These are phyloP conservation scores for Hemileccinum rubropunctum DNA, from an alignment of 768 basidiomycete species.

Conservation along the genomic window DNA sequence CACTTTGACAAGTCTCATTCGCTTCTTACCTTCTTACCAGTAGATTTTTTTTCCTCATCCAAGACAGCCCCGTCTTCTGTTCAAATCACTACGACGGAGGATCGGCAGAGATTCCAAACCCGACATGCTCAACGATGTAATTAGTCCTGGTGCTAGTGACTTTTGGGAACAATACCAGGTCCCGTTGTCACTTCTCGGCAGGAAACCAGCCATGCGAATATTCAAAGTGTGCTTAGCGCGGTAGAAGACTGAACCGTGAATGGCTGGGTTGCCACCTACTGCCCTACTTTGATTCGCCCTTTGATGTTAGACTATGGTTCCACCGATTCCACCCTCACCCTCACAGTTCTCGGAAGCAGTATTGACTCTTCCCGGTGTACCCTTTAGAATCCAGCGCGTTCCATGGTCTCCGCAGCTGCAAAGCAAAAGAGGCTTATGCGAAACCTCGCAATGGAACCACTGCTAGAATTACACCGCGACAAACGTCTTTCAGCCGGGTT, in stretches of 20 bases:
- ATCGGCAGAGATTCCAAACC: conserved; percentile 82
- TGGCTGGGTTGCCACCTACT: conserved; percentile 98
- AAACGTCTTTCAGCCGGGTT: conserved; percentile 84
- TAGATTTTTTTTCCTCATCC: conserved; percentile 17
- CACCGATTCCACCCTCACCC: conserved; percentile 89
- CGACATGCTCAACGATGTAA: conserved; percentile 75
- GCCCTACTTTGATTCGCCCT: conserved; percentile 90
- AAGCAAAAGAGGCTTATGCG: conserved; percentile 97
- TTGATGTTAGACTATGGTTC: conserved; percentile 99
- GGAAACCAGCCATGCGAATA: conserved; percentile 87
- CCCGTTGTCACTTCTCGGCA: conserved; percentile 70
- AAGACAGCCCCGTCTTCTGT: conserved; percentile 37
- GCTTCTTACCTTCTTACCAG: conserved; percentile 20
- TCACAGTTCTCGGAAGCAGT: conserved; percentile 93
- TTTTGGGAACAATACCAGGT: conserved; percentile 93
- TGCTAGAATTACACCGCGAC: conserved; percentile 75
- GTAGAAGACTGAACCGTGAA: conserved; percentile 94
- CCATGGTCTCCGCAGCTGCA: conserved; percentile 77
- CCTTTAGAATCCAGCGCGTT: conserved; percentile 90
- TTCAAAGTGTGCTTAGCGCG: conserved; percentile 82
- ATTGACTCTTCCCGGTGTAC: conserved; percentile 87
- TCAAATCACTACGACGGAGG: conserved; percentile 85
- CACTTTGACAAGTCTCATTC: conserved; percentile 20
- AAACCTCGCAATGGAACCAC: conserved; percentile 88
- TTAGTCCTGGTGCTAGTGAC: conserved; percentile 75